Base-by-base conservation (phyloP, 148 eudicot genomes). In the Vaccinium darrowii region DNA sequence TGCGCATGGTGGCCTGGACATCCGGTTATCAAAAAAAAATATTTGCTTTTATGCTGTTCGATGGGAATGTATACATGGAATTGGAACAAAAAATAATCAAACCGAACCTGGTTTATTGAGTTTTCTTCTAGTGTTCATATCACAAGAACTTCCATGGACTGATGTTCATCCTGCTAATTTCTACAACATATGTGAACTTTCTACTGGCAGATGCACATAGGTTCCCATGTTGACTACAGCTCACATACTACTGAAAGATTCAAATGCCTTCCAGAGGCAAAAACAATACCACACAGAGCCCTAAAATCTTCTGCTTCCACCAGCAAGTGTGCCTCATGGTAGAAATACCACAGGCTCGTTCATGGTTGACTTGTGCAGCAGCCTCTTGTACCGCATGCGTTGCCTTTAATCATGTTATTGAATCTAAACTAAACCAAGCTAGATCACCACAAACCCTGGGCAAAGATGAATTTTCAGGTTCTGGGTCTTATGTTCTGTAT, bases 341-440 rank as follows among this genome's bases (percentile, higher is more conserved):
- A 63, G n/a, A 65, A 14, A 23, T 79, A 16, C 43, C 65, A n/a
- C 14, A 39, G n/a, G 53, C 62, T 39, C 39, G 71, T 11, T 62
- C 33, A 80, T 52, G 15, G 51, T 36, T 36, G 51, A 57, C 82
- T 80, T 54, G 3, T 79, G 63, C 83, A 80, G 62, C 72, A 54
- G 16, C 67, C 21, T 80, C 27, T 80, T 18, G 39, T 39, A 19
- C 25, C 1, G 5, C 69, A 18, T 36, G 19, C 49, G 12, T 69
- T 69, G 82, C 58, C 1, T 13, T 65, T 16, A 10, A 43, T 47
- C 43, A 30, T 10, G 75, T 21, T 3, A 11, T 13, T 47, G 73
- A 13, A 8, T n/a, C 83, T 60, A 39, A 81, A 49, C 33, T 25
- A 51, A 67, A 81, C 39, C 47, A 81, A 67, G 76, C 76, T 81